A percentile compares a stretch with the other conserved stretches of the same genome.
phyloP scores from a whole-genome alignment of 768 basidiomycete genomes.

The Podaxis carcinomalis region DNA sequence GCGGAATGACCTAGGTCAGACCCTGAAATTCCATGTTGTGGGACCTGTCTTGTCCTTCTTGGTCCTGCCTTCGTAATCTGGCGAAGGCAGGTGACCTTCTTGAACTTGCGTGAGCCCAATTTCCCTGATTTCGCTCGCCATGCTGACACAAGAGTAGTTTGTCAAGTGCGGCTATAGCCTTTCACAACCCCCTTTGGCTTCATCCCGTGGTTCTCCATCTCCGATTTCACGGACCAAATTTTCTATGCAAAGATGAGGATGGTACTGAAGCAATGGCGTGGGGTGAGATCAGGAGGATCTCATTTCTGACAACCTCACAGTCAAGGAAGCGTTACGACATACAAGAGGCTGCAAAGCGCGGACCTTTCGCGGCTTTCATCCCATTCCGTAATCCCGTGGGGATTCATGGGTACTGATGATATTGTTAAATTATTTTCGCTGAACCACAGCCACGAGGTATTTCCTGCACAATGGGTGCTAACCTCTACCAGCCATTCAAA shows the following conservation, averaged over 20 bases:
- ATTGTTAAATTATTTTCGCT: background rate
- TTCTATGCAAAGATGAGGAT: slow-evolving; percentile 40
- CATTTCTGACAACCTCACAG: slow-evolving; percentile 36
- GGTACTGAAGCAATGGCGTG: slow-evolving; percentile 33
- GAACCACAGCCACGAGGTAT: slow-evolving; percentile 38
- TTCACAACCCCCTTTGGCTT: slow-evolving; percentile 42
- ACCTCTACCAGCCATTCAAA: slow-evolving; percentile 24
- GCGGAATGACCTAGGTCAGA: no score
- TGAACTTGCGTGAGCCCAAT: slow-evolving; percentile 39
- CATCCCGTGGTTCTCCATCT: slow-evolving; percentile 38
- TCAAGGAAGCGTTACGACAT: slow-evolving; percentile 30
- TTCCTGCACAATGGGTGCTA: slow-evolving; percentile 47
- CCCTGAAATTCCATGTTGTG: no score
- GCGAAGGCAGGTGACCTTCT: no score
- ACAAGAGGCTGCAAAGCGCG: slow-evolving; percentile 47
- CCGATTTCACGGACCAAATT: slow-evolving; percentile 47
- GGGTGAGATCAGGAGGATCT: slow-evolving; percentile 49
- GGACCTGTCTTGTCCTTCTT: no score
- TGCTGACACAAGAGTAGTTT: background rate
- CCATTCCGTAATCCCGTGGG: background rate
- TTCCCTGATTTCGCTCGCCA: background rate
- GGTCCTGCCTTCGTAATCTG: no score
- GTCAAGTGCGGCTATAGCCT: slow-evolving; percentile 35
- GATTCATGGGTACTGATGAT: background rate
- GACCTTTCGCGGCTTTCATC: slow-evolving; percentile 32